Evolutionary conservation across 768 basidiomycete genomes (phyloP).

Genomic region (Psilocybe subaeruginosa): DNA sequence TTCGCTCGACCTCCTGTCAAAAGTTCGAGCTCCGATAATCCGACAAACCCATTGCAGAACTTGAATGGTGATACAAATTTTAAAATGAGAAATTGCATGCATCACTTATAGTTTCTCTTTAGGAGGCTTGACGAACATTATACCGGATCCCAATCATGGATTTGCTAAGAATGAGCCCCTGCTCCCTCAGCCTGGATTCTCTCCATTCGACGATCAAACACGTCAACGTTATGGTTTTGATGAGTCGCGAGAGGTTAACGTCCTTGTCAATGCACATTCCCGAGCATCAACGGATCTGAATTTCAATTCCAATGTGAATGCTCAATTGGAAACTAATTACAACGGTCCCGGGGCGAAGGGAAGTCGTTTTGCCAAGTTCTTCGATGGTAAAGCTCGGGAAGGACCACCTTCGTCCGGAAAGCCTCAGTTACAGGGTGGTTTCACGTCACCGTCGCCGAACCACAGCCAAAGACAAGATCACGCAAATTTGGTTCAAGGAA

Average conservation of each 20-base stretch:
- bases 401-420: conserved; percentile 34
- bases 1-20: conserved; percentile 42
- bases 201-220: conserved; percentile 58
- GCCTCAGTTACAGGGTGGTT: conserved; percentile 37
- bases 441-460: conserved; percentile 48
- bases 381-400: conserved; percentile 72
- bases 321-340: conserved; percentile 31
- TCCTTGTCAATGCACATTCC: conserved; percentile 16
- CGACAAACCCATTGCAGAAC: conserved; percentile 18
- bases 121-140: conserved; percentile 16
- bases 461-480: conserved; percentile 52
- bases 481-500: conserved; percentile 36
- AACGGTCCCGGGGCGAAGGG: conserved; percentile 63
- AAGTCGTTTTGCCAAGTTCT: conserved; percentile 87
- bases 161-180: conserved; percentile 27
- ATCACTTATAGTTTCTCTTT: neutral
- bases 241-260: conserved; percentile 17
- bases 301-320: conserved; percentile 20
- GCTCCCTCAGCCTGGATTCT: conserved; percentile 44
- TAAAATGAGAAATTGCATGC: neutral
- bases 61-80: conserved; percentile 26
- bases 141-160: conserved; percentile 15
- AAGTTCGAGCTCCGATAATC: conserved; percentile 20
- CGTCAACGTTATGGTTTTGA: conserved; percentile 24
- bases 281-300: conserved; percentile 23